Base-by-base conservation (phyloP, 164 flowering plant species). In the Echeveria elegans region DNA sequence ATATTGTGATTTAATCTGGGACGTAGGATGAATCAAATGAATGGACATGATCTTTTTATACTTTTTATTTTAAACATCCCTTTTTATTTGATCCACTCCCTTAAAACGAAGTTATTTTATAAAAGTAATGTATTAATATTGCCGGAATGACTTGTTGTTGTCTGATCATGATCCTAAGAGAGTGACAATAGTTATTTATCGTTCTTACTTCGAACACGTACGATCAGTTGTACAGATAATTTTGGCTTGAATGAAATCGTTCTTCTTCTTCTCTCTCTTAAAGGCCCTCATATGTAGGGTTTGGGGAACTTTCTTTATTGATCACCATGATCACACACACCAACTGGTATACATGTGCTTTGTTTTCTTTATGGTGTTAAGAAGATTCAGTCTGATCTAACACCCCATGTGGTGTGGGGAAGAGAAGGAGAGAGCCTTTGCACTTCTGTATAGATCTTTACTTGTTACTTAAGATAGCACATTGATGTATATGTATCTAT, bases 391-490 rank as follows among this genome's bases (percentile, higher is more conserved):
- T 50, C 21, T 50, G 56, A 21, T 50, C 26, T 50, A 40, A 40
- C 45, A 50, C 56, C 29, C 28, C 58, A 52, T 52, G 58, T 52
- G 58, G 14, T 52, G 58, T 52, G 28, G 58, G 58, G 58, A 52
- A 14, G 12, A 8, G 6, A 38, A n/a, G n/a, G n/a, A 8, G 41
- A 38, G 41, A 48, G 53, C 53, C 53, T 48, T 19, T 19, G 23
- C 53, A 48, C 53, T 19, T 19, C 26, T n/a, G n/a, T n/a, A n/a
- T n/a, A n/a, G n/a, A n/a, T n/a, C n/a, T n/a, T n/a, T n/a, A n/a
- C n/a, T n/a, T n/a, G n/a, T n/a, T n/a, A n/a, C n/a, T n/a, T n/a
- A n/a, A n/a, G n/a, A n/a, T n/a, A n/a, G n/a, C 53, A 48, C 53
- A 48, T 4, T 48, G 53, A 36, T 36, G 38, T 10, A 19, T 40